Evolutionary conservation across 1,139 yeast species (phyloP).

Genomic region (Blastobotrys buckinghamii): DNA sequence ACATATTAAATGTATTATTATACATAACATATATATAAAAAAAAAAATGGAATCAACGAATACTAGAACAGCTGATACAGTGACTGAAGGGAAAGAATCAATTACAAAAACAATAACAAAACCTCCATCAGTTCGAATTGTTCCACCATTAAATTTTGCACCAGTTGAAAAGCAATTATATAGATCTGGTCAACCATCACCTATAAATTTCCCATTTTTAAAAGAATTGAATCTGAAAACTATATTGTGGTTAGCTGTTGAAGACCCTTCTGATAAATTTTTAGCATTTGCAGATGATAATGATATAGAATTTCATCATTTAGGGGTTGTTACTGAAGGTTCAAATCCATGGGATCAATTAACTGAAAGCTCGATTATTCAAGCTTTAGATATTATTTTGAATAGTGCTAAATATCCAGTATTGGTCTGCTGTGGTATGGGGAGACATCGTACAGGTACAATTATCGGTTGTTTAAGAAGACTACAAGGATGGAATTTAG

Average conservation of each 20-base stretch:
- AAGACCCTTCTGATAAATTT: slow-evolving; percentile 88
- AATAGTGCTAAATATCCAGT: slow-evolving; percentile 73
- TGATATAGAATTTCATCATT: slow-evolving; percentile 55
- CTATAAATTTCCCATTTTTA: slow-evolving; percentile 81
- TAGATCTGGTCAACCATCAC: slow-evolving; percentile 95
- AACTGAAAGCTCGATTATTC: slow-evolving; percentile 72
- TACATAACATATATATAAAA: too few relatives aligned
- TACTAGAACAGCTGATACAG: background rate
- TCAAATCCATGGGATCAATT: slow-evolving; percentile 97
- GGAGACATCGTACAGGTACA: slow-evolving; percentile 93
- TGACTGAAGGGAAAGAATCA: background rate
- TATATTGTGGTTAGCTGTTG: slow-evolving; percentile 90
- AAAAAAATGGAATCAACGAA: background rate
- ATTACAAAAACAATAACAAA: slow-evolving; percentile 16
- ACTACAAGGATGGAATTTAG: slow-evolving; percentile 92
- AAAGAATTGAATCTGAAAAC: slow-evolving; percentile 68
- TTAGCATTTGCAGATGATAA: slow-evolving; percentile 72
- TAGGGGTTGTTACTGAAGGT: slow-evolving; percentile 56
- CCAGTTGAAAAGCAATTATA: slow-evolving; percentile 86
- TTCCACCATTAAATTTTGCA: slow-evolving; percentile 91
- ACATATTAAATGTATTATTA: too few relatives aligned
- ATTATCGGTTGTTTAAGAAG: slow-evolving; percentile 89
- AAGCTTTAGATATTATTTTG: slow-evolving; percentile 70
- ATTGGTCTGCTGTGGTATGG: slow-evolving; percentile 95
- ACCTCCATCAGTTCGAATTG: slow-evolving; percentile 45